These are phyloP conservation scores for Cerrena zonata DNA, from an alignment of 1,284 basidiomycete genomes.

Conservation along the genomic window DNA sequence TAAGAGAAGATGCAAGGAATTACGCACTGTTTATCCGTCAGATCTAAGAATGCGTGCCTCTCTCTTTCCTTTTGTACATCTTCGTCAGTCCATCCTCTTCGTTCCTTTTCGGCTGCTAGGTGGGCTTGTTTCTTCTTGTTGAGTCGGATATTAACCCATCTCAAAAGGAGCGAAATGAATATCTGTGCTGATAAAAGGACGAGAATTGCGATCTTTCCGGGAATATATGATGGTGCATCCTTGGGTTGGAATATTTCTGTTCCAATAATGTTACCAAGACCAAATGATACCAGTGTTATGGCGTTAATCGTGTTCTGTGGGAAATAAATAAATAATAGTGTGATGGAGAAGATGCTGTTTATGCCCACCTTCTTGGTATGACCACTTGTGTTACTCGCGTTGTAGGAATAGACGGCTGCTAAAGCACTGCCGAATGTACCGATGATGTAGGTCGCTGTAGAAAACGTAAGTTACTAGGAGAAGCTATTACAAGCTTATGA, in stretches of 20 bases:
- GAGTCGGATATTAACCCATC: conserved; percentile 51
- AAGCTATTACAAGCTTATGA: background rate
- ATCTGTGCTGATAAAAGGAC: conserved; percentile 51
- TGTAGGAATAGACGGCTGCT: conserved; percentile 60
- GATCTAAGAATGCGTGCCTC: conserved; percentile 54
- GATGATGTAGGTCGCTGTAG: conserved; percentile 48
- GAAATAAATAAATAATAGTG: background rate
- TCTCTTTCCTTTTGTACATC: conserved; percentile 54
- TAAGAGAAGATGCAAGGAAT: background rate
- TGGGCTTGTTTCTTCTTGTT: conserved; percentile 44
- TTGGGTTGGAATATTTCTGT: conserved; percentile 59
- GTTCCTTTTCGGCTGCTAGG: conserved; percentile 40
- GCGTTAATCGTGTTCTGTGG: conserved; percentile 49
- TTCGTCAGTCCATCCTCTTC: conserved; percentile 50
- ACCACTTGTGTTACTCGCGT: conserved; percentile 61
- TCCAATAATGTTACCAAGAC: conserved; percentile 54
- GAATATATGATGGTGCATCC: conserved; percentile 58
- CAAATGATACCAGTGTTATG: conserved; percentile 54
- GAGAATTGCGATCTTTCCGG: conserved; percentile 59
- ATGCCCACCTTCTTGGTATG: conserved; percentile 59
- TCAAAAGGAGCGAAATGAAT: conserved; percentile 43
- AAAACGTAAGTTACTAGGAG: background rate
- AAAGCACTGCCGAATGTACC: conserved; percentile 56
- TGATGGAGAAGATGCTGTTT: too few relatives aligned
- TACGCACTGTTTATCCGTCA: conserved; percentile 57